These are phyloP conservation scores for Glaciozyma martinii DNA, from an alignment of 768 basidiomycete genomes.

Conservation along the genomic window DNA sequence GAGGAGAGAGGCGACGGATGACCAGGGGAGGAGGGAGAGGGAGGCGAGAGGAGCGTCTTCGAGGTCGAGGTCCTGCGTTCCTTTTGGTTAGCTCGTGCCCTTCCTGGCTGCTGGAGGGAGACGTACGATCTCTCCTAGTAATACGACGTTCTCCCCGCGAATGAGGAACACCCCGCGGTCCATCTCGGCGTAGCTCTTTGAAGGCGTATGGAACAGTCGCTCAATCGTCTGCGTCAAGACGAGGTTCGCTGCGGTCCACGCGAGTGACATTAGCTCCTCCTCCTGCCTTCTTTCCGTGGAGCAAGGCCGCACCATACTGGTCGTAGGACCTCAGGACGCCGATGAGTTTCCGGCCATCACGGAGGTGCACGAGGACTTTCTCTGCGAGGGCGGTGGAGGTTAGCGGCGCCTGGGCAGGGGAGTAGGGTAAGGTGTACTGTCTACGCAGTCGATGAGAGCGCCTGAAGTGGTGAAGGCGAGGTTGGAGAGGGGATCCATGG, in stretches of 20 bases:
- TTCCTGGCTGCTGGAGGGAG: neutral
- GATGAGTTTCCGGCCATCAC: conserved; percentile 92
- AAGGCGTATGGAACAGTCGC: conserved; percentile 76
- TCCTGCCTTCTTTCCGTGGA: neutral
- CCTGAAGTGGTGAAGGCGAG: conserved; percentile 97
- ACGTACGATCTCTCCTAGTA: conserved; percentile 91
- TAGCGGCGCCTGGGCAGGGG: conserved; percentile 16
- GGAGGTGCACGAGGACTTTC: conserved; percentile 94
- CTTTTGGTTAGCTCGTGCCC: conserved; percentile 2
- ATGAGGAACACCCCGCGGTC: conserved; percentile 87
- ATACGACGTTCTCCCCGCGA: conserved; percentile 94
- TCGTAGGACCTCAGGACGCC: conserved; percentile 96
- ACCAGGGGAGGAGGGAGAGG: conserved; percentile 62
- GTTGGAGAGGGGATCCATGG: conserved; percentile 30
- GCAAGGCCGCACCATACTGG: conserved; percentile 74
- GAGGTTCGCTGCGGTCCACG: conserved; percentile 69
- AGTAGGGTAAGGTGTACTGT: conserved; percentile 66
- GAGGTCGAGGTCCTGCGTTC: conserved; percentile 69
- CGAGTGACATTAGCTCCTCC: neutral
- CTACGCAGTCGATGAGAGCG: conserved; percentile 96
- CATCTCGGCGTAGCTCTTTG: conserved; percentile 66
- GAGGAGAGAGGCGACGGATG: conserved; percentile 64
- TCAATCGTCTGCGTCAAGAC: conserved; percentile 93
- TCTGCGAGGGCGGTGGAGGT: conserved; percentile 47
- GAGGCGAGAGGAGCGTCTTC: conserved; percentile 75